Percentiles rank a stretch among this genome's conserved stretches.
These are phyloP conservation scores for Podaxis sp. DNA, from an alignment of 768 basidiomycete genomes.

Conservation along the genomic window DNA sequence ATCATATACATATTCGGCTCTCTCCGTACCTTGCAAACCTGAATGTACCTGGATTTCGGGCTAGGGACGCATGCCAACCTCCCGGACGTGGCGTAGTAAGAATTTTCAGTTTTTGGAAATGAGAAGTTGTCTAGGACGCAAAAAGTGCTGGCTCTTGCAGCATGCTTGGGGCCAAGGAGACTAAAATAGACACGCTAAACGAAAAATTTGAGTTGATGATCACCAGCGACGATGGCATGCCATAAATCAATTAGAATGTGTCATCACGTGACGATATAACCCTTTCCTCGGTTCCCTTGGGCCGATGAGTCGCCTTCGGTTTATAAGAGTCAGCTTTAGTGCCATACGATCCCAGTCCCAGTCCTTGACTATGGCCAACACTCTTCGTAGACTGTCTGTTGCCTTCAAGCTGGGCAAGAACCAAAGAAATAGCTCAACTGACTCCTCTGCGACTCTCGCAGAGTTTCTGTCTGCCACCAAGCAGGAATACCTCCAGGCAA, in stretches of 20 bases:
- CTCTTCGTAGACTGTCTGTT: constrained; percentile 34
- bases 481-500: constrained; percentile 53
- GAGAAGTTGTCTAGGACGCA: neutral
- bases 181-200: neutral
- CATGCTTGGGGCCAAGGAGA: neutral
- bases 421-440: constrained; percentile 10
- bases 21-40: neutral
- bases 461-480: constrained; percentile 41
- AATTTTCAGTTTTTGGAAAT: neutral
- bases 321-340: neutral
- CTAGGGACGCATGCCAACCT: neutral
- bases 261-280: constrained; percentile 1
- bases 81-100: neutral
- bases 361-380: constrained; percentile 17
- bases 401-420: constrained; percentile 27
- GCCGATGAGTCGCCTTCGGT: neutral
- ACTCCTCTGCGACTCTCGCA: constrained; percentile 19
- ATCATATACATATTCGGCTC: neutral
- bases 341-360: constrained; percentile 11
- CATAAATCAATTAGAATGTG: neutral
- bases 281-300: neutral
- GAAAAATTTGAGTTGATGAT: neutral
- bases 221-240: neutral
- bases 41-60: neutral
- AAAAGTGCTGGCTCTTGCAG: neutral